Base-by-base conservation (phyloP, 768 basidiomycete genomes). In the Rhizopogon vinicolor region DNA sequence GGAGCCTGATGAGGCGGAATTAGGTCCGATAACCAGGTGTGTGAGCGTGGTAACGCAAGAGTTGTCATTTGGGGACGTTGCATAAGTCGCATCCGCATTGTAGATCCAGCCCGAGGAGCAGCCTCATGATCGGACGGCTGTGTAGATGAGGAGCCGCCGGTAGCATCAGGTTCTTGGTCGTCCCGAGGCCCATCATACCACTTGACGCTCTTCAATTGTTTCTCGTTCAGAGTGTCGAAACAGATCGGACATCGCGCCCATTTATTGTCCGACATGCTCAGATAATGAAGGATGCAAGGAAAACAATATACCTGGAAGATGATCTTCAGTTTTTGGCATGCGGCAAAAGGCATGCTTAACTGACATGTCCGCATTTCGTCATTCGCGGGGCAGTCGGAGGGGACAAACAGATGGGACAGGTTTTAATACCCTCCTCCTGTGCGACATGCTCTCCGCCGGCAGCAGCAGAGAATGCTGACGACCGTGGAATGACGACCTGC, bases 351-450 rank as follows among this genome's bases (percentile, higher is more conserved):
- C 8, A 18, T 53, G 49, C 50, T 54, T 49, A 43, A 86, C 91
- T 74, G 63, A 96, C 94, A 81, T 99, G 97, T 46, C 95, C 96
- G 62, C 95, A 98, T 75, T 93, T 96, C 22, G 95, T 98, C 87
- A 94, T 93, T 49, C 95, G 79, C 14, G 93, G 90, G 29, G 91
- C 91, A 41, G 85, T 83, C 5, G 94, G 96, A 41, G 91, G 83
- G 41, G 92, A 91, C 41, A 99, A 79, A 72, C 97, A 99, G 59
- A 99, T 98, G 3, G 97, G 97, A 72, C 97, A 99, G 22, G 80
- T 84, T 25, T 81, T 86, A 52, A 82, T 78, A 25, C 84, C 86
- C 63, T 85, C 87, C 18, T 78, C 80, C 60, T 74, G 74, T 16
- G 68, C 66, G 56, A 61, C 56, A 60, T 71, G 67, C 51, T 76